These are phyloP conservation scores for Nigrograna mackinnonii DNA, from an alignment of 2,329 filamentous ascomycete genomes.

Conservation along the genomic window DNA sequence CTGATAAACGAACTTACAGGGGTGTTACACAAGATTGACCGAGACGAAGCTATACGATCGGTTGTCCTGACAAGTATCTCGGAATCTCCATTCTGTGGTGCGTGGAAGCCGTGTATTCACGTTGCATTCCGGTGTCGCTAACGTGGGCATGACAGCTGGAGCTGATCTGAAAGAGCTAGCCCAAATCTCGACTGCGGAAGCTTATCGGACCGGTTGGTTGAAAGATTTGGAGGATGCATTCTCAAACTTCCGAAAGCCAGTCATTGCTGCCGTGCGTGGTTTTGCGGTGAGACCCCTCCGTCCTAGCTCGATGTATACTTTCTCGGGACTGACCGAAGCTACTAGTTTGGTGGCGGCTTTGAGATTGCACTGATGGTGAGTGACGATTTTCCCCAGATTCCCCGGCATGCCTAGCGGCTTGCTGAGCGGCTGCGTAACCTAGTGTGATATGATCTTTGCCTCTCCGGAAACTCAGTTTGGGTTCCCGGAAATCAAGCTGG, in stretches of 20 bases:
- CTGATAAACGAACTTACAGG: constrained; percentile 49
- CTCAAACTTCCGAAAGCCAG: constrained; percentile 81
- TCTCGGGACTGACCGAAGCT: constrained; percentile 3
- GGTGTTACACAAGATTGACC: constrained; percentile 18
- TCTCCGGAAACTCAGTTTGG: constrained; percentile 84
- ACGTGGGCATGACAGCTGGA: constrained; percentile 60
- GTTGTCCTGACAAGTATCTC: constrained; percentile 77
- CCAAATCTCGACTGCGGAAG: constrained; percentile 79
- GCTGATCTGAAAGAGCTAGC: constrained; percentile 98
- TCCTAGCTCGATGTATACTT: neutral
- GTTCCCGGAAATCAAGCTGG: constrained; percentile 94
- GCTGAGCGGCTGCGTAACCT: constrained; percentile 44
- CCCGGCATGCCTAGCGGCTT: neutral
- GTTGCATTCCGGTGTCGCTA: constrained; percentile 4
- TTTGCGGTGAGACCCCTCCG: constrained; percentile 60
- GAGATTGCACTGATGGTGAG: constrained; percentile 88
- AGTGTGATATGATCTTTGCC: constrained; percentile 79
- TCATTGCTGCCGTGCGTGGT: constrained; percentile 89
- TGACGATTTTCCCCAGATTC: constrained; percentile 28
- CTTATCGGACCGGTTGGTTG: constrained; percentile 87
- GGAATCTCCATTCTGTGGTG: constrained; percentile 73
- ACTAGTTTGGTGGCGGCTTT: constrained; percentile 79
- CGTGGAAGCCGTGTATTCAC: constrained; percentile 33
- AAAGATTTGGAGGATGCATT: constrained; percentile 86
- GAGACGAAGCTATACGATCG: constrained; percentile 18